A percentile compares a stretch with the other conserved stretches of the same genome.
phyloP scores from a whole-genome alignment of 129 eudicot species.

The Artemisia annua region DNA sequence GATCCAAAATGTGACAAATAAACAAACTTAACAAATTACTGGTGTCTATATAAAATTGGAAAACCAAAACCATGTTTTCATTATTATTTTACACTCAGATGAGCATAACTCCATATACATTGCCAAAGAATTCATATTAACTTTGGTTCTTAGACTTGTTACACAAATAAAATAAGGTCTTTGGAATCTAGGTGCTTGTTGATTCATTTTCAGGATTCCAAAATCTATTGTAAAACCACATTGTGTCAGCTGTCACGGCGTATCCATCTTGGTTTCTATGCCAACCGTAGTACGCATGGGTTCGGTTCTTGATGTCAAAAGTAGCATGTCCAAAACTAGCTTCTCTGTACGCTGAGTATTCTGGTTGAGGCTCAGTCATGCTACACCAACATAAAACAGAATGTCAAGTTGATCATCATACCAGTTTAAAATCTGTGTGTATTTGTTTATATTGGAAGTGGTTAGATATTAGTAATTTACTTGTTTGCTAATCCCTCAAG shows the following conservation, averaged over 20 bases:
- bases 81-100: too few relatives aligned
- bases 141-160: not conserved
- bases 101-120: not conserved
- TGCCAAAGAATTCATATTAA: not conserved
- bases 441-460: not conserved
- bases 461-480: conserved; percentile 39
- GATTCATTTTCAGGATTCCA: conserved; percentile 67
- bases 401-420: not conserved
- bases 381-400: conserved; percentile 33
- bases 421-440: not conserved
- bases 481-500: conserved; percentile 82
- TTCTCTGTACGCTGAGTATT: conserved; percentile 82
- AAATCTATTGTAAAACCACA: conserved; percentile 67
- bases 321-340: conserved; percentile 89
- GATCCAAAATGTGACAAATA: too few relatives aligned
- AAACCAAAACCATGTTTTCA: too few relatives aligned
- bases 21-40: too few relatives aligned
- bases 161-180: not conserved
- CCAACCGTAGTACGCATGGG: conserved; percentile 77
- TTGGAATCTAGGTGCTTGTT: conserved; percentile 22
- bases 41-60: too few relatives aligned
- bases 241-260: conserved; percentile 64
- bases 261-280: conserved; percentile 81
- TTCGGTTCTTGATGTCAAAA: conserved; percentile 70
- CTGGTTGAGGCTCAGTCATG: conserved; percentile 90